Conservation (phyloP, 441 rosid species). For the Breynia disticha region DNA sequence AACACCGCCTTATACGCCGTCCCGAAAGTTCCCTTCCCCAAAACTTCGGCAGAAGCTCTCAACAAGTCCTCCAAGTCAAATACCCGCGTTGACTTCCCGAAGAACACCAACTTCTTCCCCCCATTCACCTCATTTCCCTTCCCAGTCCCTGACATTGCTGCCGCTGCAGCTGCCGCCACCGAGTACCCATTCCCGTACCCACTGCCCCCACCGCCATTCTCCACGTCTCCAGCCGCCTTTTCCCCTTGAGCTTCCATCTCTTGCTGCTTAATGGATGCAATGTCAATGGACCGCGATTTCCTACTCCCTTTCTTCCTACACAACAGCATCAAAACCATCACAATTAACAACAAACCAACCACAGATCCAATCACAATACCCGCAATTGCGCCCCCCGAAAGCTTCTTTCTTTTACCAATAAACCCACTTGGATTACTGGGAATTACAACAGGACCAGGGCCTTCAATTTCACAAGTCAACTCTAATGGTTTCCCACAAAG, state of each 20-base stretch:
- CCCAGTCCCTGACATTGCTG: slow-evolving; percentile 45
- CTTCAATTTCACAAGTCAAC: slow-evolving; percentile 17
- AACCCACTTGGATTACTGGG: slow-evolving; percentile 37
- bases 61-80: slow-evolving; percentile 91
- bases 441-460: slow-evolving; percentile 19
- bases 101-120: slow-evolving; percentile 57
- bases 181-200: slow-evolving; percentile 39
- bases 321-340: slow-evolving; percentile 44
- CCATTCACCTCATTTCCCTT: slow-evolving; percentile 39
- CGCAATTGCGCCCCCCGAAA: slow-evolving; percentile 83
- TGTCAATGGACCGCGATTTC: slow-evolving; percentile 41
- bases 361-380: slow-evolving; percentile 88
- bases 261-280: slow-evolving; percentile 36
- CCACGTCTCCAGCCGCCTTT: slow-evolving; percentile 36
- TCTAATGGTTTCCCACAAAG: slow-evolving; percentile 69
- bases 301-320: slow-evolving; percentile 52
- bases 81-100: slow-evolving; percentile 49
- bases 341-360: slow-evolving; percentile 43
- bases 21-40: slow-evolving; percentile 95
- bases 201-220: slow-evolving; percentile 15
- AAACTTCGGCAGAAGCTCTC: slow-evolving; percentile 95
- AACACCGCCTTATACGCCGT: slow-evolving; percentile 91
- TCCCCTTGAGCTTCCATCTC: slow-evolving; percentile 38
- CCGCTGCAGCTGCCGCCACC: slow-evolving; percentile 54
- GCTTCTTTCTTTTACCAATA: slow-evolving; percentile 28